Base-by-base conservation (phyloP, 306 rosid species). In the Clitoria ternatea region DNA sequence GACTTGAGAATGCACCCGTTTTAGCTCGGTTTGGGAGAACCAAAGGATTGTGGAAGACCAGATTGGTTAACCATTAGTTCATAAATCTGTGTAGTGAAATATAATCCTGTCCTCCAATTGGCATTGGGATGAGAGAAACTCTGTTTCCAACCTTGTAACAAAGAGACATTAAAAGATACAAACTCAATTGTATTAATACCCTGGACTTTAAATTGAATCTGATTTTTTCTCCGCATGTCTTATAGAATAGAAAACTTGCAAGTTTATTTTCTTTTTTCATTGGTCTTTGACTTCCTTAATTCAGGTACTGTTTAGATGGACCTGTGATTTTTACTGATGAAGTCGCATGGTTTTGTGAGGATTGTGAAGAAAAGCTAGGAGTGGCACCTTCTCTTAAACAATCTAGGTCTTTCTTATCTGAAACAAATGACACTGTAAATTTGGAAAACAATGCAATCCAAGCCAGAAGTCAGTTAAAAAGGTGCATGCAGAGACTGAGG, bases 271-370 rank as follows among this genome's bases (percentile, higher is more conserved):
- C 61, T 36, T n/a, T 1, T 30, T 60, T 35, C 6, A 18, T 50
- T 59, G 62, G 39, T 29, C 45, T 78, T 26, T 62, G 54, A 57
- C 17, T 52, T 15, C 33, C 33, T 37, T 20, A 32, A 1, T 20
- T 61, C 83, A 90, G 92, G 68, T 90, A 90, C 75, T 88, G 97
- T 84, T 67, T 84, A 24, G 78, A 79, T 26, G 78, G 48, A 45
- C 90, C 90, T 52, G 67, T 77, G 52, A 22, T 30, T 61, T 40
- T 75, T 22, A 23, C 22, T 36, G 83, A 79, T 32, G 62, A 76
- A n/a, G 77, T 79, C 72, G 62, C 72, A 40, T 93, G 97, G 98
- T 75, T 66, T 71, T 93, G 98, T 82, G 92, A 77, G 75, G 90
- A 88, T 36, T 93, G 98, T 48, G 81, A 78, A 77, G 59, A 74